A percentile compares a stretch with the other conserved stretches of the same genome.
phyloP scores from a whole-genome alignment of 2,329 filamentous ascomycete species.

The Aspergillus felis region DNA sequence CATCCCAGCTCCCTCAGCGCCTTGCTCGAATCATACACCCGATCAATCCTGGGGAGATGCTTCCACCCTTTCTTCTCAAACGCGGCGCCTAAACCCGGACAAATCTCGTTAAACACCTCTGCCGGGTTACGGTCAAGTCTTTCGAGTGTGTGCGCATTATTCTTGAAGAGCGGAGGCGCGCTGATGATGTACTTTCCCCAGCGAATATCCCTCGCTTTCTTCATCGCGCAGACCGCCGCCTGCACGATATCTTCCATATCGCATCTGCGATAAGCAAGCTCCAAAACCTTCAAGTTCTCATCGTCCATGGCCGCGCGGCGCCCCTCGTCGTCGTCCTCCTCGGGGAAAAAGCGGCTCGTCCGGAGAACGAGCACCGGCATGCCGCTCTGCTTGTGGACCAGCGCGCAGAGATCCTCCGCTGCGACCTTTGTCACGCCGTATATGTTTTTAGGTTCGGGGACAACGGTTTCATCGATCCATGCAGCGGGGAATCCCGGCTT shows the following conservation, averaged over 20 bases:
- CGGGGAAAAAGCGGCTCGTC: conserved; percentile 7
- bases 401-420: conserved; percentile 8
- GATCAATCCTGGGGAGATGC: conserved; percentile 7
- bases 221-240: conserved; percentile 4
- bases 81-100: conserved; percentile 2
- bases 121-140: too few species aligned
- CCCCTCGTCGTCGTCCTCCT: conserved; percentile 9
- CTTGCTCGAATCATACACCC: conserved; percentile 11
- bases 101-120: too few species aligned
- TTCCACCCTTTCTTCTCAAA: conserved; percentile 9
- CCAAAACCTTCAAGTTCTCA: conserved; percentile 9
- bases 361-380: conserved; percentile 1
- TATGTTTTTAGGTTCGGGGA: conserved; percentile 8
- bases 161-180: too few species aligned
- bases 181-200: too few species aligned
- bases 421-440: conserved; percentile 10
- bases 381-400: conserved; percentile 7
- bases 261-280: conserved; percentile 8
- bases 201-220: background rate
- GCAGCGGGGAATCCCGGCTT: conserved; percentile 9
- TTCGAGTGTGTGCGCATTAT: too few species aligned
- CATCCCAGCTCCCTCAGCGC: conserved; percentile 6
- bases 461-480: conserved; percentile 9
- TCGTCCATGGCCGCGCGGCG: conserved; percentile 8
- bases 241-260: conserved; percentile 11